These are phyloP conservation scores for Mycena metata DNA, from an alignment of 768 basidiomycete species.

Conservation along the genomic window DNA sequence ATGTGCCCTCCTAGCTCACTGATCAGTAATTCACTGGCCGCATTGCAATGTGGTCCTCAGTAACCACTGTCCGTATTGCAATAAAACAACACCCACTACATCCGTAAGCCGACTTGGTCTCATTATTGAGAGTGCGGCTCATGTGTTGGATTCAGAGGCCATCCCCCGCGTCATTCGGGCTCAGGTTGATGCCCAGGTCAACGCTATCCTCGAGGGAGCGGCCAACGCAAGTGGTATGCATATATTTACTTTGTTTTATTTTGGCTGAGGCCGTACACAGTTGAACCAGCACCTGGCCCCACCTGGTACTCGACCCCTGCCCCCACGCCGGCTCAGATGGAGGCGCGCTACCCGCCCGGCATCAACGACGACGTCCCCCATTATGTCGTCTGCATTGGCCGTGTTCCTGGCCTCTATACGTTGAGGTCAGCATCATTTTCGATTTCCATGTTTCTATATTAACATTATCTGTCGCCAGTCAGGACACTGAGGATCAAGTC, in stretches of 20 bases:
- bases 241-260: neutral
- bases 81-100: too few species aligned
- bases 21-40: too few species aligned
- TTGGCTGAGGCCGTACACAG: neutral
- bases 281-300: neutral
- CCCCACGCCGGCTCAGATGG: neutral
- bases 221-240: neutral
- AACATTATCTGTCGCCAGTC: neutral
- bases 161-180: neutral
- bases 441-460: too few species aligned
- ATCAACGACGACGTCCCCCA: neutral
- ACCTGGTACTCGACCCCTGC: neutral
- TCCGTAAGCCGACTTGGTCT: neutral
- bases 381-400: conserved; percentile 16
- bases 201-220: neutral
- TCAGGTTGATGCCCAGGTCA: neutral
- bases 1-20: too few species aligned
- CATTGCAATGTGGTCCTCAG: too few species aligned
- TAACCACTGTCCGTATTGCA: too few species aligned
- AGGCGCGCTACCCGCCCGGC: neutral
- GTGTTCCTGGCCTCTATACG: conserved; percentile 6
- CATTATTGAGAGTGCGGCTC: neutral
- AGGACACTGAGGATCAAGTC: neutral
- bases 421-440: neutral
- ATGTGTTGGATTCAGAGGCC: neutral